Conservation (phyloP, 306 rosid genomes). For the Erythrophleum fordii region DNA sequence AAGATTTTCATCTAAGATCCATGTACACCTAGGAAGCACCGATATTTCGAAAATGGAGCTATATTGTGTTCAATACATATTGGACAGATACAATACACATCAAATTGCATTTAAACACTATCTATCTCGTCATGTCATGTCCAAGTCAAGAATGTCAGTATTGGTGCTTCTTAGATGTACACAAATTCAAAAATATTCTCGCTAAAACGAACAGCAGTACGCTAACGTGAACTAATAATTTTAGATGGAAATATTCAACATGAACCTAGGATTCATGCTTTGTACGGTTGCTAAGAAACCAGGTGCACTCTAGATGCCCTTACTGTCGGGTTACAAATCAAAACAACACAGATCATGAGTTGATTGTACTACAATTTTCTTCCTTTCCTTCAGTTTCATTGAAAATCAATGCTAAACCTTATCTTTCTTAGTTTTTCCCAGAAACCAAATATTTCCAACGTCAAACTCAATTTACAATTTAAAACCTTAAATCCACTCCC, state of each 20-base stretch:
- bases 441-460: background rate
- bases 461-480: background rate
- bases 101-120: background rate
- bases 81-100: background rate
- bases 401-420: constrained; percentile 11
- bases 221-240: background rate
- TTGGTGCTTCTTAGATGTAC: background rate
- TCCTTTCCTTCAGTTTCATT: background rate
- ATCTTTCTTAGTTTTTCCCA: background rate
- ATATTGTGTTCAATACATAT: background rate
- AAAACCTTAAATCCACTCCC: background rate
- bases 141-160: background rate
- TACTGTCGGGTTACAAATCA: background rate
- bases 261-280: constrained; percentile 1
- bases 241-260: background rate
- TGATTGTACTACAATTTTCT: background rate
- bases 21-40: background rate
- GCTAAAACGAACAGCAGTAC: background rate
- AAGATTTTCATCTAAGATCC: background rate
- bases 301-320: background rate
- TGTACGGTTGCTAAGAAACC: background rate
- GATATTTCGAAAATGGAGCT: background rate
- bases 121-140: background rate
- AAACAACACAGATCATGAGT: background rate
- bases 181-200: background rate